These are phyloP conservation scores for Stephanodiscus triporus DNA, from an alignment of 108 stramenopile species.

Conservation along the genomic window DNA sequence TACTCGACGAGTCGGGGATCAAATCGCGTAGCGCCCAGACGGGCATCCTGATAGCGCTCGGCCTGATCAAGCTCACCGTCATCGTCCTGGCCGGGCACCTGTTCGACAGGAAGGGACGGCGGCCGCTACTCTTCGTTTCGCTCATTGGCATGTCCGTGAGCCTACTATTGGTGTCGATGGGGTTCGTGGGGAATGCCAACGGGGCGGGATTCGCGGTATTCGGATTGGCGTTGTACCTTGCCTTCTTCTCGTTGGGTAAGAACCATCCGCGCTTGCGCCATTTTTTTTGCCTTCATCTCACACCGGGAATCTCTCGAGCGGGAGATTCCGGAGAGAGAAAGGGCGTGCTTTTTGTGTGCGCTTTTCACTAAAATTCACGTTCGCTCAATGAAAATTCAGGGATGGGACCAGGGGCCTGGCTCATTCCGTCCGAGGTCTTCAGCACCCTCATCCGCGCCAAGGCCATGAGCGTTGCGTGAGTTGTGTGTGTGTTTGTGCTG, in stretches of 20 bases:
- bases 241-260: conserved; percentile 85
- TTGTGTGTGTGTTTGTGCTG: neutral
- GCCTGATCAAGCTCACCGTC: conserved; percentile 66
- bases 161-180: conserved; percentile 45
- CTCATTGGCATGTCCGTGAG: conserved; percentile 52
- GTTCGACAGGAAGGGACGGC: conserved; percentile 73
- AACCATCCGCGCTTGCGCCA: conserved; percentile 47
- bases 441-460: conserved; percentile 82
- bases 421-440: conserved; percentile 88
- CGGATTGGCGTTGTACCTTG: conserved; percentile 67
- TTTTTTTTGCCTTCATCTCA: neutral
- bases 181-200: conserved; percentile 22
- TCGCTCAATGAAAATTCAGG: too few species aligned
- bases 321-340: neutral
- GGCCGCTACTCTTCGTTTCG: conserved; percentile 72
- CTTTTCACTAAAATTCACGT: too few species aligned
- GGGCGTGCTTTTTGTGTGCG: neutral
- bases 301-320: neutral
- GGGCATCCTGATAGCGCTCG: conserved; percentile 64
- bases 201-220: conserved; percentile 48
- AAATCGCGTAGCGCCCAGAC: conserved; percentile 48
- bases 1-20: conserved; percentile 71
- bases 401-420: conserved; percentile 67
- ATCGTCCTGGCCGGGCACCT: conserved; percentile 66
- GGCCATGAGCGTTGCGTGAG: conserved; percentile 82